phyloP scores from a whole-genome alignment of 371 early-diverging fungal genomes.

The Capniomyces stellatus region DNA sequence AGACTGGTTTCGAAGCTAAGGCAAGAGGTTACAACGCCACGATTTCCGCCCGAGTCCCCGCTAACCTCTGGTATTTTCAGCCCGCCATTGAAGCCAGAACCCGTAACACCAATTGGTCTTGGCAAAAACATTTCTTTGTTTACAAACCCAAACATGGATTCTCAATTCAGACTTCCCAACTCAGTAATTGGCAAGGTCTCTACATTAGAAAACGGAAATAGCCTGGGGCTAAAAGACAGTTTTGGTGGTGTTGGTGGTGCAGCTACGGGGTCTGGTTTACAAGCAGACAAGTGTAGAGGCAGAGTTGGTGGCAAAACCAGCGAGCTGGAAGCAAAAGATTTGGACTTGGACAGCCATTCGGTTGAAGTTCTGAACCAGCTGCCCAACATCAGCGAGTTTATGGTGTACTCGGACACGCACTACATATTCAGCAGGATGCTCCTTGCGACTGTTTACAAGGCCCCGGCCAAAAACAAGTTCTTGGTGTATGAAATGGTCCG shows the following conservation, averaged over 20 bases:
- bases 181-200: too few species aligned
- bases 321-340: neutral
- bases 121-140: neutral
- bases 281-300: too few species aligned
- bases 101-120: neutral
- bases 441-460: neutral
- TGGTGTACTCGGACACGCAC: neutral
- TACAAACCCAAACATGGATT: neutral
- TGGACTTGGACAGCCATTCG: neutral
- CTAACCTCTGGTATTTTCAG: too few species aligned
- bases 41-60: too few species aligned
- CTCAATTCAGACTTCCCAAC: neutral
- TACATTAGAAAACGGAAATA: neutral
- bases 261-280: too few species aligned
- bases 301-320: too few species aligned
- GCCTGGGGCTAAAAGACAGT: neutral
- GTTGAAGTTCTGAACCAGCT: neutral
- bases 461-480: neutral
- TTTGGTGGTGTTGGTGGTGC: neutral
- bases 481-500: slow-evolving; percentile 2
- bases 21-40: too few species aligned
- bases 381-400: neutral
- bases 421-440: neutral
- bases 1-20: too few species aligned
- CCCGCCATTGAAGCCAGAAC: too few species aligned